Evolutionary conservation across 371 early-diverging fungal species (phyloP).

Genomic region (Mortierella sp.): DNA sequence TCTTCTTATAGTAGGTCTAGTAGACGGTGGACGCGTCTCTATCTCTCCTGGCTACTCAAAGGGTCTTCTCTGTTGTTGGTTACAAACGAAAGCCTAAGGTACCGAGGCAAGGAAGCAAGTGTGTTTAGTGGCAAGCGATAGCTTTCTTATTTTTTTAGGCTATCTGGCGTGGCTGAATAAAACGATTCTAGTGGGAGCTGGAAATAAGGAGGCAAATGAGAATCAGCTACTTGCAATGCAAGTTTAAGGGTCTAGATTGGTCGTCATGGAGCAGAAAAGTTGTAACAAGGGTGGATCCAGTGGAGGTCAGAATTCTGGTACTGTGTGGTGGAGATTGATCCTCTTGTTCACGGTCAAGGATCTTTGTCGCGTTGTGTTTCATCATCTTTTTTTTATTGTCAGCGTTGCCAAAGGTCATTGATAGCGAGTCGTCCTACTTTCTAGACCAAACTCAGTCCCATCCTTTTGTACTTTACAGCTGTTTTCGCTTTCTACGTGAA

Average conservation of each 20-base stretch:
- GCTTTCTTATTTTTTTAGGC: not conserved
- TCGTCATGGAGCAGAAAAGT: not conserved
- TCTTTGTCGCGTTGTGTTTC: too few relatives aligned
- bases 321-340: too few relatives aligned
- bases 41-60: slow-evolving; percentile 1
- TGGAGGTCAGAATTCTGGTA: not conserved
- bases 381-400: too few relatives aligned
- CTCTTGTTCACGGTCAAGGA: too few relatives aligned
- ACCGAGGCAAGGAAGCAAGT: not conserved
- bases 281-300: not conserved
- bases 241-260: not conserved
- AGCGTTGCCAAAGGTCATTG: too few relatives aligned
- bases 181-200: not conserved
- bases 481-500: too few relatives aligned
- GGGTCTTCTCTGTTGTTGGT: not conserved
- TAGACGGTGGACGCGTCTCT: slow-evolving; percentile 13
- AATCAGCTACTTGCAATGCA: not conserved
- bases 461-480: too few relatives aligned
- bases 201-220: not conserved
- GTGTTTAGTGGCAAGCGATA: not conserved
- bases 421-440: too few relatives aligned
- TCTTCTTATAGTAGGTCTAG: not conserved
- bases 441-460: too few relatives aligned
- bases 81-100: not conserved
- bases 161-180: not conserved